Percentiles rank a stretch among this genome's conserved stretches.
Evolutionary conservation across 495 filamentous ascomycete species (phyloP).

Genomic region (Terfezia boudieri): DNA sequence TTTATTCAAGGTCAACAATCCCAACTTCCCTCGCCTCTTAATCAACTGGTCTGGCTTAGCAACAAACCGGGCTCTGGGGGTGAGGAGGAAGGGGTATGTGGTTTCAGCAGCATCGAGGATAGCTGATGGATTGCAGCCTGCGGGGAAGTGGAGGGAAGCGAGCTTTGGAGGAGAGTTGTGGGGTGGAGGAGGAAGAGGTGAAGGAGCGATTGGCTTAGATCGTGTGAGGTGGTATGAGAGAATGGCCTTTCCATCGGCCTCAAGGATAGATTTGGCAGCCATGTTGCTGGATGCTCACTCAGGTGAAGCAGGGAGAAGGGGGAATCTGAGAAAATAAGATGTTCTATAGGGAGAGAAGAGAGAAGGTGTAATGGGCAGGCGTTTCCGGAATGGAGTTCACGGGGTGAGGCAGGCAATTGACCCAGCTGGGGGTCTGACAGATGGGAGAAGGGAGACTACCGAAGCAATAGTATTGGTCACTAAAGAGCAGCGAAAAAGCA

Average conservation of each 20-base stretch:
- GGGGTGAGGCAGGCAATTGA: no score
- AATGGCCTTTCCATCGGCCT: constrained; percentile 99
- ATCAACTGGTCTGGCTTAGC: constrained; percentile 99
- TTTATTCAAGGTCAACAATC: constrained; percentile 91
- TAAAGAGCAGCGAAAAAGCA: no score
- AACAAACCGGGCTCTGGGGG: constrained; percentile 68
- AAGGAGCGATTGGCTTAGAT: constrained; percentile 91
- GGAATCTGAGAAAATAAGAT: not conserved
- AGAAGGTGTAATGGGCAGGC: no score
- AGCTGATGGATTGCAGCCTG: constrained; percentile 55
- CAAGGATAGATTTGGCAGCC: constrained; percentile 95
- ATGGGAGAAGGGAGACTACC: no score
- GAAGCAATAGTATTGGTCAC: no score
- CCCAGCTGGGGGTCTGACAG: no score
- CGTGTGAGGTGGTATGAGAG: constrained; percentile 99
- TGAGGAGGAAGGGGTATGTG: constrained; percentile 84
- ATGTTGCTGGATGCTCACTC: constrained; percentile 30
- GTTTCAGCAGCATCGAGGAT: constrained; percentile 89
- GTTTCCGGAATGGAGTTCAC: no score
- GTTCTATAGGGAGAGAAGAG: not conserved
- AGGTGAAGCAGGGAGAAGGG: not conserved
- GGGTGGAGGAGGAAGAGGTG: constrained; percentile 67
- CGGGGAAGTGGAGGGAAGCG: constrained; percentile 81
- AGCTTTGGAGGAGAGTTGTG: constrained; percentile 87
- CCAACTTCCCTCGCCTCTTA: constrained; percentile 97